Base-by-base conservation (phyloP, 1,284 basidiomycete genomes). In the Takashimella koratensis region DNA sequence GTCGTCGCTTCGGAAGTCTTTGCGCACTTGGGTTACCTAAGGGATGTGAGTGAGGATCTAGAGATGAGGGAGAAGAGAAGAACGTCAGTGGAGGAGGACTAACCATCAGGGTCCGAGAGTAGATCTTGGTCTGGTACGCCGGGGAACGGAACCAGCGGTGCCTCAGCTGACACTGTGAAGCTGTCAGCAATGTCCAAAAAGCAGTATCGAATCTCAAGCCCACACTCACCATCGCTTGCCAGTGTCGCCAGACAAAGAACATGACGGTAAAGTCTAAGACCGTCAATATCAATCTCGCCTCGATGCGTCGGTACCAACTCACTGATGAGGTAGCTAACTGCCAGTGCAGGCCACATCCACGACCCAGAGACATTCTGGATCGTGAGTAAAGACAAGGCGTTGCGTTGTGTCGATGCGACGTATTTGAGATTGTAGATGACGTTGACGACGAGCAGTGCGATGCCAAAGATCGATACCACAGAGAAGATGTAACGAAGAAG, bases 301-400 rank as follows among this genome's bases (percentile, higher is more conserved):
- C 39, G 23, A 36, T 11, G 5, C n/a, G 5, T 3, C 20, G 23
- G 5, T 5, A 42, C 22, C n/a, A 2, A 70, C 73, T 53, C 46
- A 74, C 84, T 87, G 73, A 90, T 83, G 56, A 86, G 66, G 74
- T 93, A 93, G 22, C 83, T 83, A 54, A 83, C 82, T 2, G 79
- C 85, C 60, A 92, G 84, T 64, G 91, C 88, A 0, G 83, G 84
- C 76, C 85, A 91, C 30, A 91, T 80, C 63, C 81, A 78, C 52
- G 79, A 76, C 21, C 86, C 87, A 16, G 66, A 56, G 43, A 94
- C 83, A 64, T 90, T 84, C 6, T 85, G 83, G 59, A 92, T 87
- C 19, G 89, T 92, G 60, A 91, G 78, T 67, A 88, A 84, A 60
- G 83, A 85, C 51, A 92, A 82, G 20, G 79, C 60, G 49, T 76